These are phyloP conservation scores for Suillus weaverae DNA, from an alignment of 768 basidiomycete species.

Conservation along the genomic window DNA sequence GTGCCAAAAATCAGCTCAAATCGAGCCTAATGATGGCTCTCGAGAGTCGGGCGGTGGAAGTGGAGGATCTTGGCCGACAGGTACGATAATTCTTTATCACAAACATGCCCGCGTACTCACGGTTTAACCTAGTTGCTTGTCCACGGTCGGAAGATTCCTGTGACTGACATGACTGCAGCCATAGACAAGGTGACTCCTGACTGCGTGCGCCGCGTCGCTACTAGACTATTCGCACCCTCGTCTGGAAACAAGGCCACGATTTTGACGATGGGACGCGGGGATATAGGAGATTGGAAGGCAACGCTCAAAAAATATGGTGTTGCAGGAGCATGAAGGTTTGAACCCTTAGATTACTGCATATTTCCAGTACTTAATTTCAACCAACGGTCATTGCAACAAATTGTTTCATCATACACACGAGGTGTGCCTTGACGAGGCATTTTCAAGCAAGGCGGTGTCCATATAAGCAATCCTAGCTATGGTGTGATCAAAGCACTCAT, in stretches of 20 bases:
- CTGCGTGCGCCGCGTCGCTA: constrained; percentile 75
- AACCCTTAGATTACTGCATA: background rate
- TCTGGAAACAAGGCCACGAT: constrained; percentile 71
- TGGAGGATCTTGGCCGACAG: constrained; percentile 91
- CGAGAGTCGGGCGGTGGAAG: constrained; percentile 81
- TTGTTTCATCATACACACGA: background rate
- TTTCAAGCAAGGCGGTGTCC: background rate
- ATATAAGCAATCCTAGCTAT: background rate
- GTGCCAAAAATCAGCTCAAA: constrained; percentile 96
- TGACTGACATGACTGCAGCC: constrained; percentile 88
- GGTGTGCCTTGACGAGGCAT: background rate
- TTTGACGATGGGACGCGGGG: constrained; percentile 81
- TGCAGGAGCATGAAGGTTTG: constrained; percentile 27
- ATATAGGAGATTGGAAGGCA: constrained; percentile 64
- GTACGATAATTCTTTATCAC: constrained; percentile 33
- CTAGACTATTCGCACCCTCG: constrained; percentile 67
- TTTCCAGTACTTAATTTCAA: background rate
- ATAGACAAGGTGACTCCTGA: constrained; percentile 75
- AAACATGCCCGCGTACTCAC: constrained; percentile 4
- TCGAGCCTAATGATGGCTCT: constrained; percentile 92
- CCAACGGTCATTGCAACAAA: background rate
- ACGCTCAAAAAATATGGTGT: constrained; percentile 73
- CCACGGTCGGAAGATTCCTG: constrained; percentile 79
- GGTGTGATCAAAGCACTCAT: background rate
- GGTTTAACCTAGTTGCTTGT: constrained; percentile 63